Percentiles rank a stretch among this genome's conserved stretches.
These are phyloP conservation scores for Leptomonas seymouri DNA, from an alignment of 208 protist species.

Conservation along the genomic window DNA sequence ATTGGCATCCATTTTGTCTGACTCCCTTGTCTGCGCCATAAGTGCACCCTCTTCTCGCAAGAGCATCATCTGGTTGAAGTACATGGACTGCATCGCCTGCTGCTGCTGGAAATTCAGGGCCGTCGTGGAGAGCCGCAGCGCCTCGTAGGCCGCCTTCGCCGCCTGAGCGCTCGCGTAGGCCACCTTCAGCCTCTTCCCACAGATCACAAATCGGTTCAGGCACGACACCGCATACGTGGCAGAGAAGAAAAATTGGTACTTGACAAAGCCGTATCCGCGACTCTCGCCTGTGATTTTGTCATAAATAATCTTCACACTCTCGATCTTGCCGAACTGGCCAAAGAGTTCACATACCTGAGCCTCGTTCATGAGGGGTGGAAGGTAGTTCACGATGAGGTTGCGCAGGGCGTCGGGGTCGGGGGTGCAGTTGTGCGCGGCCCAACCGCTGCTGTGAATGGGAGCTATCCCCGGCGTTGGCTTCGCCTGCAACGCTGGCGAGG, in stretches of 20 bases:
- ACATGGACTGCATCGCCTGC: slow-evolving; percentile 57
- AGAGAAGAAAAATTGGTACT: slow-evolving; percentile 80
- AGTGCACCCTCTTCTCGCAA: slow-evolving; percentile 32
- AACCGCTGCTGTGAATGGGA: not conserved
- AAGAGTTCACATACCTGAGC: slow-evolving; percentile 72
- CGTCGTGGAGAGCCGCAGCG: slow-evolving; percentile 39
- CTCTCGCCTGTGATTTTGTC: slow-evolving; percentile 81
- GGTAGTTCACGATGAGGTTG: slow-evolving; percentile 90
- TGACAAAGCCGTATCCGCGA: slow-evolving; percentile 91
- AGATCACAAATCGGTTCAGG: slow-evolving; percentile 84
- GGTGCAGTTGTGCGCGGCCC: slow-evolving; percentile 1
- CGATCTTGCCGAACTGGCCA: slow-evolving; percentile 82
- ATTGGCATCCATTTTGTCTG: slow-evolving; percentile 5
- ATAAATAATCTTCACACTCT: slow-evolving; percentile 88
- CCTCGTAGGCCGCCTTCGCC: slow-evolving; percentile 63
- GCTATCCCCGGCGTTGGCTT: not conserved
- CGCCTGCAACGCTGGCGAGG: slow-evolving; percentile 10
- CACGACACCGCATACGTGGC: slow-evolving; percentile 81
- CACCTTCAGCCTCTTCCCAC: slow-evolving; percentile 85
- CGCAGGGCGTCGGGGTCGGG: slow-evolving; percentile 69
- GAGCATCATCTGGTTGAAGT: slow-evolving; percentile 70
- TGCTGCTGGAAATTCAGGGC: slow-evolving; percentile 69
- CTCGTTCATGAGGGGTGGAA: slow-evolving; percentile 84
- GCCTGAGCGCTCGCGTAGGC: slow-evolving; percentile 75
- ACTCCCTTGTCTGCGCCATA: not conserved